Conservation (phyloP, 148 eudicot species). For the Bassia scoparia region DNA sequence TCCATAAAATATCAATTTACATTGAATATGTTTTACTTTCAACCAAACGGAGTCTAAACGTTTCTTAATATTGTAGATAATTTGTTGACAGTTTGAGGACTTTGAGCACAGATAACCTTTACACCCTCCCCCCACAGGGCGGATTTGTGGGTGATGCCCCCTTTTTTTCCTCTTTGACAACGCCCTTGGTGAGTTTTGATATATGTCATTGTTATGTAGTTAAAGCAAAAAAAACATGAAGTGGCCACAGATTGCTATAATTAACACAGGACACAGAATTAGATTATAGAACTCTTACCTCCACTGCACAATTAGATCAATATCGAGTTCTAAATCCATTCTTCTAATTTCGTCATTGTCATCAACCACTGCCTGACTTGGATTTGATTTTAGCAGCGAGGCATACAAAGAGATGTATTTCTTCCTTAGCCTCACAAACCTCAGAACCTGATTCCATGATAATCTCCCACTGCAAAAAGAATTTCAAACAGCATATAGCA, state of each 20-base stretch:
- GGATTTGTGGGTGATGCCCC: no score
- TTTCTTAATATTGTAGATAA: no score
- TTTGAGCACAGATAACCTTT: no score
- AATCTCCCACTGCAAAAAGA: conserved; percentile 69
- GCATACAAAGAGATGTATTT: conserved; percentile 84
- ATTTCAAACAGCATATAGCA: conserved; percentile 17
- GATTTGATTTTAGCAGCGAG: conserved; percentile 73
- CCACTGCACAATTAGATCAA: conserved; percentile 90
- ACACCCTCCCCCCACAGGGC: no score
- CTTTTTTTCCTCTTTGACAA: no score
- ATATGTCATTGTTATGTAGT: not conserved
- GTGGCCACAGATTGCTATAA: not conserved
- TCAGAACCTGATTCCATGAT: conserved; percentile 90
- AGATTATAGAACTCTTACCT: conserved; percentile 43
- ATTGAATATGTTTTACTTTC: no score
- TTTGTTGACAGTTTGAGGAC: no score
- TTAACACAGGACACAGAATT: conserved; percentile 6
- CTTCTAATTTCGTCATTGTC: conserved; percentile 74
- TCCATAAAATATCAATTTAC: no score
- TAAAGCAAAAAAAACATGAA: not conserved
- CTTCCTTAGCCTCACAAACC: conserved; percentile 75
- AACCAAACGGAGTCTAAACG: no score
- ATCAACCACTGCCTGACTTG: conserved; percentile 53
- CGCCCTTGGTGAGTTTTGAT: no score
- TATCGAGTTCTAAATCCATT: conserved; percentile 84